Percentiles rank a stretch among this genome's conserved stretches.
phyloP scores from a whole-genome alignment of 2,329 filamentous ascomycete genomes.

The Ilyonectria destructans region DNA sequence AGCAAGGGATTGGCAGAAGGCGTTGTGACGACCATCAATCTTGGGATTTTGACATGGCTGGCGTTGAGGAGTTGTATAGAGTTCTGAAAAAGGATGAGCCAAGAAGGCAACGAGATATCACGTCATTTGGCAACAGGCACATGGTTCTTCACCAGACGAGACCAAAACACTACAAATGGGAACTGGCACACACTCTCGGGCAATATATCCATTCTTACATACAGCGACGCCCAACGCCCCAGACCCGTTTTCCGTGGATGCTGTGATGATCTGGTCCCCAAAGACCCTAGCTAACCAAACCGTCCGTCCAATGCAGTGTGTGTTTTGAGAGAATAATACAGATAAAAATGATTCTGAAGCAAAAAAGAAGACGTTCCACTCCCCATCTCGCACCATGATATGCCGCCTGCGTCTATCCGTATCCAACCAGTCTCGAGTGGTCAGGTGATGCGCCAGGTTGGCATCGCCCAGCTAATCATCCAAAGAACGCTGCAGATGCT shows the following conservation, averaged over 20 bases:
- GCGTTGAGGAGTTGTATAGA: constrained; percentile 31
- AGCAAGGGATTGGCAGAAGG: constrained; percentile 11
- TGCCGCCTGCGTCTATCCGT: constrained; percentile 47
- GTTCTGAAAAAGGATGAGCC: background rate
- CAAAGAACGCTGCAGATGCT: background rate
- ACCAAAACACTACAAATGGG: background rate
- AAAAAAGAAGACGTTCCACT: constrained; percentile 8
- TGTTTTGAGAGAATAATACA: constrained; percentile 48
- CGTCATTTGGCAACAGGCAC: constrained; percentile 10
- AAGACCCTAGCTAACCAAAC: constrained; percentile 46
- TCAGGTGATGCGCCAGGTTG: constrained; percentile 24
- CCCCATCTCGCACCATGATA: constrained; percentile 35
- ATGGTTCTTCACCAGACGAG: background rate
- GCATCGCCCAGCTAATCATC: constrained; percentile 12
- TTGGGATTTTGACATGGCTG: constrained; percentile 21
- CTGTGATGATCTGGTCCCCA: constrained; percentile 48
- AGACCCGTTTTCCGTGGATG: constrained; percentile 49
- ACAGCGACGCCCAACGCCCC: constrained; percentile 49
- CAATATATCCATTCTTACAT: constrained; percentile 46
- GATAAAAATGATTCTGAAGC: constrained; percentile 33
- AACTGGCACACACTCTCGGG: constrained; percentile 15
- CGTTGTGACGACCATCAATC: constrained; percentile 21
- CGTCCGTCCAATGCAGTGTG: constrained; percentile 48
- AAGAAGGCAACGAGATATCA: constrained; percentile 24
- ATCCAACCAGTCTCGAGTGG: constrained; percentile 43